Conservation (phyloP, 2,329 filamentous ascomycete genomes). For the Calonectria montana region DNA sequence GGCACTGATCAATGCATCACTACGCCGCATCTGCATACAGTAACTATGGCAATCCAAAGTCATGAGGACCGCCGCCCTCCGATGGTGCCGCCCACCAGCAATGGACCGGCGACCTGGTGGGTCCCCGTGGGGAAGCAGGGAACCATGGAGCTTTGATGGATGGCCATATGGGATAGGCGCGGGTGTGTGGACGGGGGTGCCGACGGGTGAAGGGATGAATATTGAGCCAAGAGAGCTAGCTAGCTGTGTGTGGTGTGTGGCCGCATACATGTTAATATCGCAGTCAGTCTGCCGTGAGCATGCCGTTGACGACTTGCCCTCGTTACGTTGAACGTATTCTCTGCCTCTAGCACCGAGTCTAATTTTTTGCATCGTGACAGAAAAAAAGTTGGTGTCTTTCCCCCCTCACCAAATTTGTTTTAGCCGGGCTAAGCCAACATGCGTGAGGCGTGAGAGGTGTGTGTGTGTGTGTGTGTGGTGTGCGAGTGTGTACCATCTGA, state of each 20-base stretch:
- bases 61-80: slow-evolving; percentile 19
- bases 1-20: not conserved
- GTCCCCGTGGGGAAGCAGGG: slow-evolving; percentile 22
- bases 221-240: slow-evolving; percentile 12
- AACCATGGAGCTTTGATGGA: not conserved
- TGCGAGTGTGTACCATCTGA: not conserved
- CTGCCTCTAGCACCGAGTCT: not conserved
- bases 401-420: not conserved
- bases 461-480: not conserved
- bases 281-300: not conserved
- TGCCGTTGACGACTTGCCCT: not conserved
- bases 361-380: not conserved
- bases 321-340: not conserved
- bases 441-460: not conserved
- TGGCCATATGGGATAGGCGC: not conserved
- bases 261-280: not conserved
- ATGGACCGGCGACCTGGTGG: slow-evolving; percentile 11
- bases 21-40: slow-evolving; percentile 14
- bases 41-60: not conserved
- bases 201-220: slow-evolving; percentile 16
- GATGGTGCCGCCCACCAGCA: slow-evolving; percentile 18
- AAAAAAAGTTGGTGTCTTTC: not conserved
- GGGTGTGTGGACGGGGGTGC: not conserved
- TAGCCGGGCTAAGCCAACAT: not conserved
- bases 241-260: not conserved